Percentiles rank a stretch among this genome's conserved stretches.
Evolutionary conservation across 257 asterid species (phyloP).

Genomic region (Capsicum pubescens): DNA sequence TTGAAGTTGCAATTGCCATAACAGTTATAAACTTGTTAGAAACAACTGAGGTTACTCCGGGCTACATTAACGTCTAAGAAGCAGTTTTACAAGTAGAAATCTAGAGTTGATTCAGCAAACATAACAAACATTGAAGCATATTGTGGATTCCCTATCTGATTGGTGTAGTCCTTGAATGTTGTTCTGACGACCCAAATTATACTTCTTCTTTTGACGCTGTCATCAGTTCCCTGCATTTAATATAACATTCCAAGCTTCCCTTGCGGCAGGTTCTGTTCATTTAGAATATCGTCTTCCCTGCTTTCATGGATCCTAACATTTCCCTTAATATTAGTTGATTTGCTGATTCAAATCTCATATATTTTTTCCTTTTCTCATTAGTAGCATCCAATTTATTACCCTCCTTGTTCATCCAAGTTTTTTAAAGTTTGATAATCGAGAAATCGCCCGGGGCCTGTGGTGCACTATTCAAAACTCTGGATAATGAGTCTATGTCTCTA

Average conservation of each 20-base stretch:
- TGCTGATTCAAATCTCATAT: not conserved
- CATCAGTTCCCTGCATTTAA: not conserved
- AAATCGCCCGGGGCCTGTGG: not conserved
- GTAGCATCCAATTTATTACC: not conserved
- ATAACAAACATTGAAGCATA: not conserved
- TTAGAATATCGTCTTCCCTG: not conserved
- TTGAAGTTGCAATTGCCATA: not conserved
- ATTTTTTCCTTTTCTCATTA: not conserved
- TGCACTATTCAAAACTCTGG: not conserved
- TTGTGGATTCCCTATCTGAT: slow-evolving; percentile 14
- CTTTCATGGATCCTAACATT: not conserved
- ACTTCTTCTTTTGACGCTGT: not conserved
- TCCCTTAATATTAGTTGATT: not conserved
- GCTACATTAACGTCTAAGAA: not conserved
- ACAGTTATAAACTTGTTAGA: slow-evolving; percentile 1
- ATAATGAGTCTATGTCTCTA: not conserved
- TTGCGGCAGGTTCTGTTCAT: not conserved
- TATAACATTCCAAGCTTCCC: not conserved
- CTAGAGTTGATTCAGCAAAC: not conserved
- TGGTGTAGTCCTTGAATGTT: not conserved
- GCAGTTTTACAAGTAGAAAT: not conserved
- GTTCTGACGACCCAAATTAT: not conserved
- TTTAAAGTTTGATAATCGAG: not conserved
- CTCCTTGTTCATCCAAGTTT: not conserved
- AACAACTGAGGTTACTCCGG: not conserved